A percentile compares a stretch with the other conserved stretches of the same genome.
Evolutionary conservation across 345 rosid species (phyloP).

Genomic region (Bretschneidera sinensis): DNA sequence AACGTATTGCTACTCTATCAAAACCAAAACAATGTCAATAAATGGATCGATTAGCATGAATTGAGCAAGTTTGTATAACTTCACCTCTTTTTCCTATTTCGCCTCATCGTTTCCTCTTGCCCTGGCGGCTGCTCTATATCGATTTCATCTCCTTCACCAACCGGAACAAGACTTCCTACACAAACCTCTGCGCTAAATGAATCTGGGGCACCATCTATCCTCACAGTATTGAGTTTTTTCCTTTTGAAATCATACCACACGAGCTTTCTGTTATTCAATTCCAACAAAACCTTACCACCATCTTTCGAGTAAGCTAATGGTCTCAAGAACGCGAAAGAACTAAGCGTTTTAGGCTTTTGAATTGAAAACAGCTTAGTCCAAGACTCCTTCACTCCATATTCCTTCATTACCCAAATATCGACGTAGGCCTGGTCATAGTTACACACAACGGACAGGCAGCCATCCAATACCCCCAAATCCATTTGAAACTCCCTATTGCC

Average conservation of each 20-base stretch:
- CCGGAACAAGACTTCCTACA: conserved; percentile 48
- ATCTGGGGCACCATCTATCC: conserved; percentile 27
- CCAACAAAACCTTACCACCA: conserved; percentile 36
- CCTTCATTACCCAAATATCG: conserved; percentile 66
- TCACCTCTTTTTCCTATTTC: conserved; percentile 35
- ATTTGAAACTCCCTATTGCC: conserved; percentile 15
- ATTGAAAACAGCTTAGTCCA: conserved; percentile 44
- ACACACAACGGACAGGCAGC: conserved; percentile 35
- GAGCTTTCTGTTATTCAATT: conserved; percentile 36
- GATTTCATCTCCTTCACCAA: background rate
- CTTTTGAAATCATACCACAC: conserved; percentile 42
- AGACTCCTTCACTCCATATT: conserved; percentile 42
- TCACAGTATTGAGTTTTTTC: conserved; percentile 26
- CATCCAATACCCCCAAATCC: conserved; percentile 41
- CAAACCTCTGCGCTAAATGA: conserved; percentile 28
- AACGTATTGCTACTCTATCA: no score
- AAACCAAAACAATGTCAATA: no score
- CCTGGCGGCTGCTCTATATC: conserved; percentile 19
- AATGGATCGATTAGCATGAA: no score
- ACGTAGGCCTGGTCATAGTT: conserved; percentile 20
- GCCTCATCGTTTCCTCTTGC: conserved; percentile 19
- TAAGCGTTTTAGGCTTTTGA: conserved; percentile 16
- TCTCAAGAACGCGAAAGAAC: conserved; percentile 28
- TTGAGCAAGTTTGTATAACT: no score
- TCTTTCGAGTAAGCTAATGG: conserved; percentile 43